phyloP scores from a whole-genome alignment of 2,329 filamentous ascomycete species.

The Chrysoporthe austroafricana region DNA sequence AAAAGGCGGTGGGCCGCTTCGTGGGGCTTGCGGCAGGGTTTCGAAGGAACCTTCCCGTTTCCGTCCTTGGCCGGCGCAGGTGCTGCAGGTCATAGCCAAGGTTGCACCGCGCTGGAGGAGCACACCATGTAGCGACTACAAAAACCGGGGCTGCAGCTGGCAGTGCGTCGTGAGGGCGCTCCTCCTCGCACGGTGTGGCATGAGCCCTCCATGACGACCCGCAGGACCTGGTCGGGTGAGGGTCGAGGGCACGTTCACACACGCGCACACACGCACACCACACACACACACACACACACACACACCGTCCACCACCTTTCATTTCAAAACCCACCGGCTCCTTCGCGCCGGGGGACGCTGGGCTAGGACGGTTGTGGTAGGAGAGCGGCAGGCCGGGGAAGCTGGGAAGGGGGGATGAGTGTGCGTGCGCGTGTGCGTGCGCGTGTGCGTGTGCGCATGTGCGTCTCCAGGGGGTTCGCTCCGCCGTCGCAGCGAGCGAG shows the following conservation, averaged over 20 bases:
- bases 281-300: too few species aligned
- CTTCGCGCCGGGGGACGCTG: not conserved
- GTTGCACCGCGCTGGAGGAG: constrained; percentile 21
- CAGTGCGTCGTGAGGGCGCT: not conserved
- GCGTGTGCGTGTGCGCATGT: too few species aligned
- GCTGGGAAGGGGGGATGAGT: not conserved
- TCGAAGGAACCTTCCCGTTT: constrained; percentile 19
- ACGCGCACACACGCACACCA: too few species aligned
- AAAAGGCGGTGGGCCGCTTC: constrained; percentile 26
- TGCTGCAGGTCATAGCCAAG: constrained; percentile 27
- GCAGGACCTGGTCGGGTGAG: not conserved
- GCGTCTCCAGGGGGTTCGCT: not conserved
- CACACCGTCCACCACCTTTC: not conserved
- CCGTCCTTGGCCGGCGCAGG: constrained; percentile 22
- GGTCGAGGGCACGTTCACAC: not conserved
- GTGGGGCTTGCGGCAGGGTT: constrained; percentile 1
- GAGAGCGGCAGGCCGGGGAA: not conserved
- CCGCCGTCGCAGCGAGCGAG: too few species aligned
- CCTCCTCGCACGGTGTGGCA: constrained; percentile 13
- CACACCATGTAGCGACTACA: constrained; percentile 5
- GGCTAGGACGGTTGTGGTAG: constrained; percentile 1
- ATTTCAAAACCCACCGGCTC: not conserved
- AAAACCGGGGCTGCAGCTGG: not conserved
- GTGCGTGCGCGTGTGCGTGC: too few species aligned
- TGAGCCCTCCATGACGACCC: not conserved